A percentile compares a stretch with the other conserved stretches of the same genome.
Evolutionary conservation across 225 moss, liverwort and hornwort genomes (phyloP).

Genomic region (Climacium dendroides): DNA sequence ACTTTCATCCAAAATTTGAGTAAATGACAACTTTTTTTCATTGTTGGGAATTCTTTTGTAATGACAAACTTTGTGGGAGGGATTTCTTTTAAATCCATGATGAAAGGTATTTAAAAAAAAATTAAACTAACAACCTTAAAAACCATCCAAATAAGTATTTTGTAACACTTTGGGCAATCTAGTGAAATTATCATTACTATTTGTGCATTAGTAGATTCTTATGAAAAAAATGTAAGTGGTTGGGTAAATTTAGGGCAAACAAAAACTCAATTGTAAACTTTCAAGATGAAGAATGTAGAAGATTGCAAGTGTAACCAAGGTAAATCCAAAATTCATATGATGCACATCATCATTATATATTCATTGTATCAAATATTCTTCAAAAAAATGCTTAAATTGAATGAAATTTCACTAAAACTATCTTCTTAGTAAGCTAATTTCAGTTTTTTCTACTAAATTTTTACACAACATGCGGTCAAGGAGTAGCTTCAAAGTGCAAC

Average conservation of each 20-base stretch:
- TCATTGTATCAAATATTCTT: neutral
- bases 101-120: neutral
- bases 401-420: neutral
- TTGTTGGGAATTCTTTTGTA: fast-evolving
- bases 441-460: neutral
- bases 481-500: neutral
- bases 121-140: neutral
- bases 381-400: neutral
- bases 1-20: neutral
- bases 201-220: neutral
- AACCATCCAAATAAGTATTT: neutral
- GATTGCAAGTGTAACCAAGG: neutral
- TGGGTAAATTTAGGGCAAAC: neutral
- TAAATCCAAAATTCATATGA: neutral
- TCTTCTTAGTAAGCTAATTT: neutral
- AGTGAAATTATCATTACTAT: neutral
- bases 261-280: too few relatives aligned
- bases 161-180: neutral
- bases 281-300: neutral
- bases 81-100: neutral
- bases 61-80: fast-evolving
- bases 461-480: neutral
- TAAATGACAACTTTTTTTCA: neutral
- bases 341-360: neutral
- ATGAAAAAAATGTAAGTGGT: too few relatives aligned